Evolutionary conservation across 2,329 filamentous ascomycete genomes (phyloP).

Genomic region (Diaporthe citri): DNA sequence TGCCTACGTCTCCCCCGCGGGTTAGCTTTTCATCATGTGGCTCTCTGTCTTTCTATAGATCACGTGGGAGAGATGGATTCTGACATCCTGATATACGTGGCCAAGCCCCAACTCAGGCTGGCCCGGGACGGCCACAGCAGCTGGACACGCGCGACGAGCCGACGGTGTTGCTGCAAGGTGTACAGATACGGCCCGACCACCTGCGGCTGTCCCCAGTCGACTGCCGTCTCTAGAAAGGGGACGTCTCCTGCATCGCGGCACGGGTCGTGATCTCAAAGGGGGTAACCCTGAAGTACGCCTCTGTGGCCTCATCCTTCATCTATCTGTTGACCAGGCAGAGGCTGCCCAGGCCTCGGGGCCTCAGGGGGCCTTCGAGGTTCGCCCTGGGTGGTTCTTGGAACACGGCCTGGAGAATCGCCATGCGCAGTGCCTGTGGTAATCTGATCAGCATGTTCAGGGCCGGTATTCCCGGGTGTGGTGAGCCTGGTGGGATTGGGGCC

Average conservation of each 20-base stretch:
- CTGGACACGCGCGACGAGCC: background rate
- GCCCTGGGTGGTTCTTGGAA: background rate
- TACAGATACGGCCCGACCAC: background rate
- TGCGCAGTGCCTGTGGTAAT: background rate
- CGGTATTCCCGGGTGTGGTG: no score
- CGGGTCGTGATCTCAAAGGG: background rate
- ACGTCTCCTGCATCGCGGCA: background rate
- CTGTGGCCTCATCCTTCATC: background rate
- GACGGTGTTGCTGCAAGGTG: background rate
- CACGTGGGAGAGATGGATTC: background rate
- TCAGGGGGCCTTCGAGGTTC: background rate
- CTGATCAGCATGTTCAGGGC: background rate
- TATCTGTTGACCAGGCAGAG: background rate
- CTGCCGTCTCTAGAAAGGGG: accelerated
- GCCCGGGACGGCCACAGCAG: background rate
- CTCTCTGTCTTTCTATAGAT: background rate
- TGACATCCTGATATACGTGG: background rate
- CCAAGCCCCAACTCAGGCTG: background rate
- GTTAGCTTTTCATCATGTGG: background rate
- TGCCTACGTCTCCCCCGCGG: background rate
- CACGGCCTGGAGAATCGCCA: background rate
- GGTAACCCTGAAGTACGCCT: background rate
- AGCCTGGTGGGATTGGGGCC: background rate
- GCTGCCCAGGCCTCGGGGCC: background rate
- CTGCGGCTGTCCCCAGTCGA: background rate